Evolutionary conservation across 768 basidiomycete genomes (phyloP), one percentile per base, ranked within the genome.

Genomic region (Galerina marginata): DNA sequence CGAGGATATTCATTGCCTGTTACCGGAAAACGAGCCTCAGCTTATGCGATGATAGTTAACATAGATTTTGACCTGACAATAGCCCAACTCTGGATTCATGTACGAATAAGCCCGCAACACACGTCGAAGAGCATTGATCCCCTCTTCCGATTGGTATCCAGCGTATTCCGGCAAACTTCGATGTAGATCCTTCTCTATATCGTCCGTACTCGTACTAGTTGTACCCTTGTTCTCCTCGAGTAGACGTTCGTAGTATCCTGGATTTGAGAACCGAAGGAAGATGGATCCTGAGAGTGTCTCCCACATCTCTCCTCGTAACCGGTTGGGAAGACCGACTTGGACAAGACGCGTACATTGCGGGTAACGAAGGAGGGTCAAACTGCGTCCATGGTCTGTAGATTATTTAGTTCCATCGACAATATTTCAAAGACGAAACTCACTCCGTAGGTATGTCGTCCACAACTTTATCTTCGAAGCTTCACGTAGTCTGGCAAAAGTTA

Each of bases 121-220:
- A 45, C 96, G 83, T 60, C 97, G 81, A 64, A 99, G 78, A 12
- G 92, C 88, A 46, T 74, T 77, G 58, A 99, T 94, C 1, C 97
- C 97, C 39, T 92, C 89, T 29, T 92, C 89, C 9, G 85, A 85
- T 70, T 99, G 97, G 72, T 97, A 99, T 2, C 95, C 97, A 15
- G 93, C 89, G 73, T 98, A 99, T 71, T 99, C 97, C 0, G 97
- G 97, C 57, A 99, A 77, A 78, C 93, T 95, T 38, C 97, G 83
- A 74, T 97, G 96, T 26, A 99, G 75, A 73, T 99, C 97, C 74
- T 99, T 99, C 79, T 99, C 97, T 44, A 99, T 99, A 71, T 99
- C 97, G 70, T 99, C 97, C 1, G 96, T 96, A 65, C 94, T 94
- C 9, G 91, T 91, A 51, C 83, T 94, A 20, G 86, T 89, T 59